Evolutionary conservation across 2,329 filamentous ascomycete genomes (phyloP).

Genomic region (Alternaria metachromatica): DNA sequence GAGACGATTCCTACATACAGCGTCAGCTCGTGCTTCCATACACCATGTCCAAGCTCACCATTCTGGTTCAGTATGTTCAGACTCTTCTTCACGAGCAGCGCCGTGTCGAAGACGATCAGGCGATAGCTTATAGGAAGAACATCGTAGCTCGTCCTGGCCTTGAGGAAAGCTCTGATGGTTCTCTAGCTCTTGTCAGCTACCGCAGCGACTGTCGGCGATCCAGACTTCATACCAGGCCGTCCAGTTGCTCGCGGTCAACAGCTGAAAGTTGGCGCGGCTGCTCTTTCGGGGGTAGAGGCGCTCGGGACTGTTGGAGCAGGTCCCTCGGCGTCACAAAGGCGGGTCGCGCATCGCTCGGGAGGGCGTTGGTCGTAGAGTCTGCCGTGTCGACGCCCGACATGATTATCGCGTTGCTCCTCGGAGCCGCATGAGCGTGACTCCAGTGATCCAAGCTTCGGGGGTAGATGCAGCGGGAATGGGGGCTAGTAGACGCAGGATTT

Average conservation of each 20-base stretch:
- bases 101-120: conserved; percentile 93
- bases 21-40: conserved; percentile 17
- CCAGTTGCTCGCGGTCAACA: conserved; percentile 77
- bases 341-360: conserved; percentile 19
- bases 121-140: conserved; percentile 95
- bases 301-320: conserved; percentile 21
- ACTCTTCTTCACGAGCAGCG: conserved; percentile 95
- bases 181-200: conserved; percentile 56
- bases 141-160: conserved; percentile 95
- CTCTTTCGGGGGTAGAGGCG: conserved; percentile 37
- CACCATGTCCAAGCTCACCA: conserved; percentile 60
- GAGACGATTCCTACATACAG: conserved; percentile 82
- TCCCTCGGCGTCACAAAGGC: conserved; percentile 33
- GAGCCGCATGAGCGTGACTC: conserved; percentile 43
- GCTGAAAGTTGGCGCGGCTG: conserved; percentile 57
- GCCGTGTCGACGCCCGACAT: conserved; percentile 49
- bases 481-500: conserved; percentile 12
- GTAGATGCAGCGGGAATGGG: conserved; percentile 10
- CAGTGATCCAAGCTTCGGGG: conserved; percentile 8
- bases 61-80: conserved; percentile 95
- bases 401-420: conserved; percentile 42
- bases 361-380: conserved; percentile 31
- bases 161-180: conserved; percentile 93
- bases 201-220: neutral
- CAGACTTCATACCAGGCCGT: conserved; percentile 70